Evolutionary conservation across 441 rosid genomes (phyloP).

Genomic region (Pelargonium fulgidum): DNA sequence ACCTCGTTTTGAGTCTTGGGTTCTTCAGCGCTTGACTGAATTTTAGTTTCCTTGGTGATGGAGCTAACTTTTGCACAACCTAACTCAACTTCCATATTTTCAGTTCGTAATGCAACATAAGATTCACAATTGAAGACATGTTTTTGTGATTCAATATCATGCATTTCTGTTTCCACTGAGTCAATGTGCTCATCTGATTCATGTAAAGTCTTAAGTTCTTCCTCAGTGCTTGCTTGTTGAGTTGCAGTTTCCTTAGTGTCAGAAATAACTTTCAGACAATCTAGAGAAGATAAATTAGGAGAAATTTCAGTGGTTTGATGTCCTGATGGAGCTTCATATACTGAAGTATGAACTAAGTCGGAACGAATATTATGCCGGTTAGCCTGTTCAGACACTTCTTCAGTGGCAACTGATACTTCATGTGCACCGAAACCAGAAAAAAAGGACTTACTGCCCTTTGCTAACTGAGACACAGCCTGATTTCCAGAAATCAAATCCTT

Average conservation of each 20-base stretch:
- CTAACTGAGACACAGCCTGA: conserved; percentile 24
- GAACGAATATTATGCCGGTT: conserved; percentile 12
- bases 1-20: neutral
- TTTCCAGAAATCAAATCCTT: conserved; percentile 35
- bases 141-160: conserved; percentile 20
- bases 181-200: conserved; percentile 13
- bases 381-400: conserved; percentile 19
- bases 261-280: conserved; percentile 17
- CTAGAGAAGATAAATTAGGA: conserved; percentile 8
- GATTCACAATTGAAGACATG: conserved; percentile 7
- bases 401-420: conserved; percentile 18
- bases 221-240: conserved; percentile 12
- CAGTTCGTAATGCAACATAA: conserved; percentile 21
- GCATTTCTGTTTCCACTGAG: conserved; percentile 12
- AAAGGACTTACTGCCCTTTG: conserved; percentile 16
- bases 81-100: conserved; percentile 18
- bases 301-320: conserved; percentile 11
- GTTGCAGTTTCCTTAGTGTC: conserved; percentile 24
- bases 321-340: conserved; percentile 19
- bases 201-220: conserved; percentile 18
- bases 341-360: conserved; percentile 20
- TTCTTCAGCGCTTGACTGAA: conserved; percentile 1
- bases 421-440: conserved; percentile 12
- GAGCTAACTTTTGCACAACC: neutral
- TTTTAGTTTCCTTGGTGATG: neutral